Conservation (phyloP, 2,329 filamentous ascomycete genomes). For the Ophiostoma ulmi region DNA sequence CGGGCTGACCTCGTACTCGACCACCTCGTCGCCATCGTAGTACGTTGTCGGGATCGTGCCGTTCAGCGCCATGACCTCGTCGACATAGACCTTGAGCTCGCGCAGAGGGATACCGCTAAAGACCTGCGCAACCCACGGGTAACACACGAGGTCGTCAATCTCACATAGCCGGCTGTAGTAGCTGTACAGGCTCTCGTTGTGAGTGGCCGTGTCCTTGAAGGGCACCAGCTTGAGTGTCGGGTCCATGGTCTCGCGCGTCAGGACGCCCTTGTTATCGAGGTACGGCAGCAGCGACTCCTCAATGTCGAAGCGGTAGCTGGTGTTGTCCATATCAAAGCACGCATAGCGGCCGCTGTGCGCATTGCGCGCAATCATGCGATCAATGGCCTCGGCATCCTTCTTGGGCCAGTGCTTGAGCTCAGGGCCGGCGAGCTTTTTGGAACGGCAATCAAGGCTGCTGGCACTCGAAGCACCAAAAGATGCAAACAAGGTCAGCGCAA, state of each 20-base stretch:
- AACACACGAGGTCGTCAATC: constrained; percentile 10
- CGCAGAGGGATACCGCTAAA: constrained; percentile 3
- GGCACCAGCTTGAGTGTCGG: constrained; percentile 10
- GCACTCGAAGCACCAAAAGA: neutral
- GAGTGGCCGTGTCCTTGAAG: constrained; percentile 7
- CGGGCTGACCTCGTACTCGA: neutral
- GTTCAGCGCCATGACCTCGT: constrained; percentile 11
- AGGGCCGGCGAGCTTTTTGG: neutral
- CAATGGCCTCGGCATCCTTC: neutral
- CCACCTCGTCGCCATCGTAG: constrained; percentile 5
- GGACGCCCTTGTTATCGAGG: constrained; percentile 14
- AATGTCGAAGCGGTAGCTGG: constrained; percentile 3
- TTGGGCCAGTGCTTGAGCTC: constrained; percentile 12
- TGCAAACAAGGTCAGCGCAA: constrained; percentile 1
- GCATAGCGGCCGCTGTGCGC: constrained; percentile 3
- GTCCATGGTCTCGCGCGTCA: constrained; percentile 15
- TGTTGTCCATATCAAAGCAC: constrained; percentile 14
- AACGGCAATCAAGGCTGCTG: neutral
- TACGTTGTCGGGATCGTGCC: constrained; percentile 5
- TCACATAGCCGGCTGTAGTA: constrained; percentile 8
- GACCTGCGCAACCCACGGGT: neutral
- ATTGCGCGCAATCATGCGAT: constrained; percentile 9
- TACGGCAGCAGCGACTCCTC: constrained; percentile 10
- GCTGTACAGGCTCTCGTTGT: constrained; percentile 14
- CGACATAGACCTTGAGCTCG: constrained; percentile 5